phyloP scores from a whole-genome alignment of 2,329 filamentous ascomycete genomes.

The Colletotrichum sublineola region DNA sequence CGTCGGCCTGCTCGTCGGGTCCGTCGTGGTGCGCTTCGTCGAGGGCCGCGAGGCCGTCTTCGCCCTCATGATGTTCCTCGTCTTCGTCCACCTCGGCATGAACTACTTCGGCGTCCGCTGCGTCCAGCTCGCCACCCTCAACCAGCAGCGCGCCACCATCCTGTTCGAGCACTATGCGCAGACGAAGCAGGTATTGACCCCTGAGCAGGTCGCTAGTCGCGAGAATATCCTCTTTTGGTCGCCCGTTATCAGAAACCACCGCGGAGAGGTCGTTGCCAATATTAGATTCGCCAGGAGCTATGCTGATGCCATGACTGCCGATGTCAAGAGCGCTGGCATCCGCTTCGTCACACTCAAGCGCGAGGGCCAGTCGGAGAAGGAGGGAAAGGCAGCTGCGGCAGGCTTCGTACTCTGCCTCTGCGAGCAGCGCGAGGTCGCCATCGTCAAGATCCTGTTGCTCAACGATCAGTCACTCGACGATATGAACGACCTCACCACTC shows the following conservation, averaged over 20 bases:
- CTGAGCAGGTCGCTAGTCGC: conserved; percentile 72
- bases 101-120: conserved; percentile 89
- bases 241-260: conserved; percentile 49
- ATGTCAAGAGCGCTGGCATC: conserved; percentile 10
- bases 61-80: conserved; percentile 76
- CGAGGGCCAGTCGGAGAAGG: not conserved
- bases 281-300: conserved; percentile 61
- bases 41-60: conserved; percentile 80
- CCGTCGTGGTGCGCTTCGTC: conserved; percentile 82
- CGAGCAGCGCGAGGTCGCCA: not conserved
- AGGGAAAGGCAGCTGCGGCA: not conserved
- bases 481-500: not conserved
- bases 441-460: conserved; percentile 36
- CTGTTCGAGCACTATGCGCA: conserved; percentile 74
- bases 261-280: conserved; percentile 47
- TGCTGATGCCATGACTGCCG: conserved; percentile 46
- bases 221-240: conserved; percentile 72
- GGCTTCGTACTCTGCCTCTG: conserved; percentile 18
- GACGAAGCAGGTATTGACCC: conserved; percentile 67
- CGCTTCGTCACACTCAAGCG: not conserved
- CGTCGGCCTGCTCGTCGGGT: conserved; percentile 87
- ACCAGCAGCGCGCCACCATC: conserved; percentile 87
- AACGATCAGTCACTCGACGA: not conserved
- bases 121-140: conserved; percentile 87
- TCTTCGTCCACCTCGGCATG: conserved; percentile 82